phyloP scores from a whole-genome alignment of 2,329 filamentous ascomycete species.

The Cladophialophora carrionii region DNA sequence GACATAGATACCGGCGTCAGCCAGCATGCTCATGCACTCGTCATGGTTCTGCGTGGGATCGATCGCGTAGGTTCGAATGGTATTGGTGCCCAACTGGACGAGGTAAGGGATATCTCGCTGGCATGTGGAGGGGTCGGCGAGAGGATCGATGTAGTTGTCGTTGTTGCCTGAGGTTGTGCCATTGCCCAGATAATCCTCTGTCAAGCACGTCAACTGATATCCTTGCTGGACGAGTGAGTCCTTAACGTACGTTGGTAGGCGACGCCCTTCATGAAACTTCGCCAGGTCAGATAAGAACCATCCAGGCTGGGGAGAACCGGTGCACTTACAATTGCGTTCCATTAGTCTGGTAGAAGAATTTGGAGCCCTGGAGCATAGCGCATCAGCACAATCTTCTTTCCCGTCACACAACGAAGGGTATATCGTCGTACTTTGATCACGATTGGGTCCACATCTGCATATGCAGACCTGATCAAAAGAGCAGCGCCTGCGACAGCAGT shows the following conservation, averaged over 20 bases:
- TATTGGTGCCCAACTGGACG: slow-evolving; percentile 79
- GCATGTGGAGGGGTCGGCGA: slow-evolving; percentile 72
- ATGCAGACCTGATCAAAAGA: slow-evolving; percentile 34
- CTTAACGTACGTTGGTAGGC: slow-evolving; percentile 72
- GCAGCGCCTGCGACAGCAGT: slow-evolving; percentile 36
- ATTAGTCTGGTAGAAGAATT: slow-evolving; percentile 88
- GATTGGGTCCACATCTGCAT: slow-evolving; percentile 57
- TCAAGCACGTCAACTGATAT: slow-evolving; percentile 13
- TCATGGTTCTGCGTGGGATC: slow-evolving; percentile 77
- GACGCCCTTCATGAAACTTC: slow-evolving; percentile 82
- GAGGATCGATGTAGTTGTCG: slow-evolving; percentile 75
- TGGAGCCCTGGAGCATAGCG: slow-evolving; percentile 62
- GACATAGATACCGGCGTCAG: slow-evolving; percentile 89
- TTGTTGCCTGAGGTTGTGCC: slow-evolving; percentile 50
- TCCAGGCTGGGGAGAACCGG: not conserved
- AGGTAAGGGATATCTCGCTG: slow-evolving; percentile 84
- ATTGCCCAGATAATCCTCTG: slow-evolving; percentile 63
- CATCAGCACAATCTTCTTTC: slow-evolving; percentile 9
- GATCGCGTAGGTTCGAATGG: slow-evolving; percentile 92
- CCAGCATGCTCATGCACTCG: slow-evolving; percentile 80
- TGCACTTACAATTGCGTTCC: slow-evolving; percentile 68
- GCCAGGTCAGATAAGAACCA: slow-evolving; percentile 18
- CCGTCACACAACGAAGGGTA: not conserved
- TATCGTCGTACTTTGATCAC: slow-evolving; percentile 63
- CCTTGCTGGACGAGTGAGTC: slow-evolving; percentile 16